phyloP scores from a whole-genome alignment of 805 yeast species.

The Ogataea pignaliae region DNA sequence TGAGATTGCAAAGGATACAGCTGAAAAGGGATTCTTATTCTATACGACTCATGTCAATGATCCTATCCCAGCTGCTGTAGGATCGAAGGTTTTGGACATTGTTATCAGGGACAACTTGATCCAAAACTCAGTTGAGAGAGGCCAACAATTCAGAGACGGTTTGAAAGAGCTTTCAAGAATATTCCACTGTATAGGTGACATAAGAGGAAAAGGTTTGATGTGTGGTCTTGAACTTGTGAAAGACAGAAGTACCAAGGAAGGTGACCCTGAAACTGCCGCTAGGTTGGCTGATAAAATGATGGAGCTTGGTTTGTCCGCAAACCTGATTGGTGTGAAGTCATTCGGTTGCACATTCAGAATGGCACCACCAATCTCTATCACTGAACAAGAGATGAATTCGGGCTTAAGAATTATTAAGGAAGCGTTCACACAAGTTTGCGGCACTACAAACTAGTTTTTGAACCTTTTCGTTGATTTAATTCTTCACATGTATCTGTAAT shows the following conservation, averaged over 20 bases:
- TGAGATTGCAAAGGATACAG: slow-evolving; percentile 20
- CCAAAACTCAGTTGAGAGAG: slow-evolving; percentile 23
- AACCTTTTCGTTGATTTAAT: no score
- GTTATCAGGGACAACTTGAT: slow-evolving; percentile 24
- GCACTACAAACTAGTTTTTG: no score
- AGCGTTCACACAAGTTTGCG: no score
- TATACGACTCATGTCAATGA: slow-evolving; percentile 29
- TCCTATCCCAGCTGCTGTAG: slow-evolving; percentile 29
- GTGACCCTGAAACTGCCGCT: slow-evolving; percentile 26
- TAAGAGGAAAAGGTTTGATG: slow-evolving; percentile 49
- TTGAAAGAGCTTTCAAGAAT: slow-evolving; percentile 18
- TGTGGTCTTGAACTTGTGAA: slow-evolving; percentile 48
- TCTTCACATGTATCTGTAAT: no score
- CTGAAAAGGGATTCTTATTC: slow-evolving; percentile 19
- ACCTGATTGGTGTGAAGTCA: no score
- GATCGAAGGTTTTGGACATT: slow-evolving; percentile 27
- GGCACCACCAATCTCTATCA: no score
- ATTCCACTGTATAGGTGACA: slow-evolving; percentile 38
- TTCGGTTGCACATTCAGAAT: no score
- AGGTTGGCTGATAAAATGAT: no score
- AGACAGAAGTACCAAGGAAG: slow-evolving; percentile 39
- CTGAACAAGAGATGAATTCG: no score
- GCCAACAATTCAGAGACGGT: slow-evolving; percentile 21
- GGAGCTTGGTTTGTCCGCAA: no score
- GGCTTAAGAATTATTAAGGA: no score